These are phyloP conservation scores for Aureobasidium mangrovei DNA, from an alignment of 2,329 filamentous ascomycete genomes.

Conservation along the genomic window DNA sequence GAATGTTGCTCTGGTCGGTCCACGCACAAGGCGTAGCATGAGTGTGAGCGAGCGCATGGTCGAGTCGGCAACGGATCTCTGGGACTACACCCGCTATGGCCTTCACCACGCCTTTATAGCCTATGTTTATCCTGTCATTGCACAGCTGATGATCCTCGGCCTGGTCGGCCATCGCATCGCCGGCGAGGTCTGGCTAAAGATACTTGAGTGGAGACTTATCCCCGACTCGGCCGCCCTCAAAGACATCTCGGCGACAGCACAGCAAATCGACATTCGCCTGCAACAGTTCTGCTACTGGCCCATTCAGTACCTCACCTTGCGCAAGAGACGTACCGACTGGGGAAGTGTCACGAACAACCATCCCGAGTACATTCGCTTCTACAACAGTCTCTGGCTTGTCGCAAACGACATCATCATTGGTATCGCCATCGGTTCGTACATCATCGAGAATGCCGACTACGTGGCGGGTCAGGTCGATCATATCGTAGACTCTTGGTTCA, in stretches of 20 bases:
- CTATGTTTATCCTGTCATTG: conserved; percentile 71
- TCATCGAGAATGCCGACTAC: conserved; percentile 85
- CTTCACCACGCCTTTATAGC: conserved; percentile 62
- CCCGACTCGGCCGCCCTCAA: conserved; percentile 79
- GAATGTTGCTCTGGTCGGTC: conserved; percentile 77
- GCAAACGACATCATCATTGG: conserved; percentile 98
- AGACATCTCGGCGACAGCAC: conserved; percentile 90
- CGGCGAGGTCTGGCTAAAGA: conserved; percentile 66
- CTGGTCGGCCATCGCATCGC: conserved; percentile 71
- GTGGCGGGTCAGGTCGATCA: conserved; percentile 72
- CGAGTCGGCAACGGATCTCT: conserved; percentile 80
- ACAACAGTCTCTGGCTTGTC: conserved; percentile 97
- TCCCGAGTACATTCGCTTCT: conserved; percentile 97
- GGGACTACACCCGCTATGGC: conserved; percentile 61
- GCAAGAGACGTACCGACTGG: conserved; percentile 87
- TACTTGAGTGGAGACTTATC: conserved; percentile 77
- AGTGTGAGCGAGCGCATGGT: conserved; percentile 93
- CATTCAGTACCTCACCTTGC: conserved; percentile 85
- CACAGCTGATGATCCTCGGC: conserved; percentile 61
- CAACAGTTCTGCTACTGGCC: conserved; percentile 99
- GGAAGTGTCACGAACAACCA: conserved; percentile 91
- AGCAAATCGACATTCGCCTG: conserved; percentile 92
- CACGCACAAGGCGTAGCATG: conserved; percentile 69
- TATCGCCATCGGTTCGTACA: conserved; percentile 90
- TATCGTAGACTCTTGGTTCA: conserved; percentile 71